Percentiles rank a stretch among this genome's conserved stretches.
Evolutionary conservation across 2,329 filamentous ascomycete species (phyloP).

Genomic region (Arthroderma sp.): DNA sequence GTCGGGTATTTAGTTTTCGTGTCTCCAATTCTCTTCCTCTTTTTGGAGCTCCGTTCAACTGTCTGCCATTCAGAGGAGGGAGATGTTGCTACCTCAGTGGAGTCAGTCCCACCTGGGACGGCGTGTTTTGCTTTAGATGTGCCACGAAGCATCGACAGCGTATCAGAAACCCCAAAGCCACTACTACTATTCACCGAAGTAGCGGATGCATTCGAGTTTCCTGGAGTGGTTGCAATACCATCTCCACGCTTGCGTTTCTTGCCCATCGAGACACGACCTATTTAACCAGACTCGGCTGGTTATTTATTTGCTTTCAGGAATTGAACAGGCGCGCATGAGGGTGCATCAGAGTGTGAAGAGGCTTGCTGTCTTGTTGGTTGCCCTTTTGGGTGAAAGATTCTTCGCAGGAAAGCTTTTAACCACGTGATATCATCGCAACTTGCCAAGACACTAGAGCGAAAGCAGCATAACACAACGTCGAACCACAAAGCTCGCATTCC

Average conservation of each 20-base stretch:
- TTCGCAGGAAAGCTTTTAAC: too few species aligned
- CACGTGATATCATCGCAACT: too few species aligned
- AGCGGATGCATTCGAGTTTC: not conserved
- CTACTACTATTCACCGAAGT: conserved; percentile 2
- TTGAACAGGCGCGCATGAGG: too few species aligned
- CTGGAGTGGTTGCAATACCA: not conserved
- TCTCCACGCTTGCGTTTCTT: conserved; percentile 8
- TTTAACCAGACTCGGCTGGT: too few species aligned
- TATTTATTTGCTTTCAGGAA: too few species aligned
- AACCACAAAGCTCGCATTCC: too few species aligned
- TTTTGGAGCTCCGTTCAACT: conserved; percentile 16
- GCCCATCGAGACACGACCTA: conserved; percentile 2
- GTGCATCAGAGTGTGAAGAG: too few species aligned
- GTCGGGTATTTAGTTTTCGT: conserved; percentile 39
- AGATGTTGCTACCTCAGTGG: conserved; percentile 3
- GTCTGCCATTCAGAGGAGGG: conserved; percentile 4
- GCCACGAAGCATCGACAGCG: conserved; percentile 19
- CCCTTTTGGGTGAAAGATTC: too few species aligned
- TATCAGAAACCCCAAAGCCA: conserved; percentile 21
- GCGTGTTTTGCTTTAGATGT: conserved; percentile 8
- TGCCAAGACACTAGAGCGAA: too few species aligned
- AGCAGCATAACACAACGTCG: too few species aligned
- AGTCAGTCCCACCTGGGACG: not conserved
- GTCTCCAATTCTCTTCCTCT: conserved; percentile 24
- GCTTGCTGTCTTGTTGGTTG: too few species aligned